Evolutionary conservation across 768 basidiomycete species (phyloP).

Genomic region (Steccherinum ochraceum): DNA sequence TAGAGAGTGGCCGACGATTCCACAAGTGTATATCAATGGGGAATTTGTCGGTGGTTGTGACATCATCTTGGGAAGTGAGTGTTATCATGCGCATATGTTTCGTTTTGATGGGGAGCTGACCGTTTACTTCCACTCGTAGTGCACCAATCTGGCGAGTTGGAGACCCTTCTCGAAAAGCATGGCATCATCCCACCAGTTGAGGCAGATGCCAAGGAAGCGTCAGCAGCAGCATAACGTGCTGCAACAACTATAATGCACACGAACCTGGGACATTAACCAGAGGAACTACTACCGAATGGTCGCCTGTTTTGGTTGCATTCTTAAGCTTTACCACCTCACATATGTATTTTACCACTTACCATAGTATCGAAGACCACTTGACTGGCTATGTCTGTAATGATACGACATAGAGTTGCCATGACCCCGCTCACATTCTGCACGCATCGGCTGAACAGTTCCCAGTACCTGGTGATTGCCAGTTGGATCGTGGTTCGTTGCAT

Average conservation of each 20-base stretch:
- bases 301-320: neutral
- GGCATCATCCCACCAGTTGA: slow-evolving; percentile 53
- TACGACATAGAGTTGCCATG: too few species aligned
- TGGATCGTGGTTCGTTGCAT: too few species aligned
- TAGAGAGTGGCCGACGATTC: slow-evolving; percentile 98
- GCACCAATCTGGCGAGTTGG: slow-evolving; percentile 95
- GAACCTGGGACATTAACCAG: neutral
- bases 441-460: too few species aligned
- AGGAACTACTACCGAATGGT: neutral
- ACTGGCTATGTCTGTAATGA: too few species aligned
- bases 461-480: too few species aligned
- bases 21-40: slow-evolving; percentile 90
- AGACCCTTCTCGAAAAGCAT: slow-evolving; percentile 68
- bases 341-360: neutral
- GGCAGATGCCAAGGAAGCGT: slow-evolving; percentile 1
- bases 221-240: neutral
- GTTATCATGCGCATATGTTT: neutral
- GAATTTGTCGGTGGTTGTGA: slow-evolving; percentile 98
- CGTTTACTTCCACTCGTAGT: slow-evolving; percentile 38
- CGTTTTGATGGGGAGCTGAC: neutral
- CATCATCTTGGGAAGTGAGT: slow-evolving; percentile 85
- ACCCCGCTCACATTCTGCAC: too few species aligned
- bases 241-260: neutral
- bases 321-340: neutral
- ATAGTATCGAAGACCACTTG: neutral